phyloP scores from a whole-genome alignment of 2,329 filamentous ascomycete species.

The Xylaria sp. region DNA sequence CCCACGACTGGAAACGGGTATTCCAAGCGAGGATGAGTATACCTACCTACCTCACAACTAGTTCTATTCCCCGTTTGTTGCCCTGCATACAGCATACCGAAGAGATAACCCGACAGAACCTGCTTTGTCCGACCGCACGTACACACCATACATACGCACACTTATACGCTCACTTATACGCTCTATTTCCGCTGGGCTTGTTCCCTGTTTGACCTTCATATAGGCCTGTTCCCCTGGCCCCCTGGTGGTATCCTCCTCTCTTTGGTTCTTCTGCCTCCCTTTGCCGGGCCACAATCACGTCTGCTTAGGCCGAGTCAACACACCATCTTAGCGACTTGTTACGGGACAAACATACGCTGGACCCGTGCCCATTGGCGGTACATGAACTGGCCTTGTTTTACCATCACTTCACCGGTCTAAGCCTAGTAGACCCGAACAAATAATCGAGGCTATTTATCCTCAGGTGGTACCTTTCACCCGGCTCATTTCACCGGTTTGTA shows the following conservation, averaged over 20 bases:
- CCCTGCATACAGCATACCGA: constrained; percentile 4
- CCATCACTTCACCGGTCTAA: constrained; percentile 5
- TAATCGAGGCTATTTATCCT: constrained; percentile 6
- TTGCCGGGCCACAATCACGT: background rate
- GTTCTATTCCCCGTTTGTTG: background rate
- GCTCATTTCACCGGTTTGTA: constrained; percentile 18
- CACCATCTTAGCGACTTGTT: background rate
- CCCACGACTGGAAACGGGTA: constrained; percentile 19
- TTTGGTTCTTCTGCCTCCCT: background rate
- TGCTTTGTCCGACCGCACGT: background rate
- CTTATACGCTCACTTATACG: background rate
- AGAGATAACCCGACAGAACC: background rate
- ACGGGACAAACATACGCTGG: background rate
- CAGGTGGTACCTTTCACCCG: constrained; percentile 13
- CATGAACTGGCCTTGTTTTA: constrained; percentile 13
- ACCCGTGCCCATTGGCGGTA: constrained; percentile 5
- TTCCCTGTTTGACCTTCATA: background rate
- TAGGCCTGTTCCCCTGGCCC: background rate
- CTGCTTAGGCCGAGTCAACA: background rate
- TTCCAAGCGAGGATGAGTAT: constrained; percentile 17
- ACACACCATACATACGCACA: background rate
- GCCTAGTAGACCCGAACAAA: background rate
- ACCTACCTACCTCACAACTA: background rate
- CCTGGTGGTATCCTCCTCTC: background rate
- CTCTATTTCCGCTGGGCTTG: background rate